A percentile compares a stretch with the other conserved stretches of the same genome.
Conservation (phyloP, 768 basidiomycete species). For the Rhizopogon roseolus region DNA sequence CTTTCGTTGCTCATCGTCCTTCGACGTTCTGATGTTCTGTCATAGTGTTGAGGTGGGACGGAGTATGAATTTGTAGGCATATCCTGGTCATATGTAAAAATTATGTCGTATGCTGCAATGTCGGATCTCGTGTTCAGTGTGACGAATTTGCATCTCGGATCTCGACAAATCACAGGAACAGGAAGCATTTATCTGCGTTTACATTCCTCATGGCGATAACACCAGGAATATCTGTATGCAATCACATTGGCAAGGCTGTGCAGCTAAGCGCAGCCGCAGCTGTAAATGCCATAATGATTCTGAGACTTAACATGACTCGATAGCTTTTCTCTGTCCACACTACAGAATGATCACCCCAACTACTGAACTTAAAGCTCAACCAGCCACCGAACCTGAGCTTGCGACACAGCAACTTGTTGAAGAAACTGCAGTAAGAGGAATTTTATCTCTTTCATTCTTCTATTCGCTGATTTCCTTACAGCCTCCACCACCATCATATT, state of each 20-base stretch:
- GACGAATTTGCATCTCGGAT: too few relatives aligned
- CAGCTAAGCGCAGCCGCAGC: too few relatives aligned
- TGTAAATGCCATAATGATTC: too few relatives aligned
- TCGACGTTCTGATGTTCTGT: conserved; percentile 51
- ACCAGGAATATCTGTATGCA: too few relatives aligned
- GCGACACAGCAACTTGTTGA: not conserved
- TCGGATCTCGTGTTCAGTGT: too few relatives aligned
- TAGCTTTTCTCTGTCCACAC: not conserved
- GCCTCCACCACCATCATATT: conserved; percentile 25
- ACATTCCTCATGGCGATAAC: too few relatives aligned
- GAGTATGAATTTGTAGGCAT: not conserved
- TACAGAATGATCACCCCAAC: not conserved
- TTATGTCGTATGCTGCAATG: not conserved
- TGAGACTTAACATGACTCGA: too few relatives aligned
- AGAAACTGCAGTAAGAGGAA: not conserved
- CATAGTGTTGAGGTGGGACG: not conserved
- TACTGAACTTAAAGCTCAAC: not conserved
- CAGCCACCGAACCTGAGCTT: not conserved
- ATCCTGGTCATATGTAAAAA: not conserved
- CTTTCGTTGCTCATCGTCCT: conserved; percentile 77
- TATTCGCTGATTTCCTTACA: not conserved
- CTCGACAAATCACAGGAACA: too few relatives aligned
- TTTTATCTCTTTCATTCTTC: not conserved
- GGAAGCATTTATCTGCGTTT: too few relatives aligned
- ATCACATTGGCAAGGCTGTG: too few relatives aligned